Evolutionary conservation across 164 flowering plant species (phyloP).

Genomic region (Liriodendron chinense): DNA sequence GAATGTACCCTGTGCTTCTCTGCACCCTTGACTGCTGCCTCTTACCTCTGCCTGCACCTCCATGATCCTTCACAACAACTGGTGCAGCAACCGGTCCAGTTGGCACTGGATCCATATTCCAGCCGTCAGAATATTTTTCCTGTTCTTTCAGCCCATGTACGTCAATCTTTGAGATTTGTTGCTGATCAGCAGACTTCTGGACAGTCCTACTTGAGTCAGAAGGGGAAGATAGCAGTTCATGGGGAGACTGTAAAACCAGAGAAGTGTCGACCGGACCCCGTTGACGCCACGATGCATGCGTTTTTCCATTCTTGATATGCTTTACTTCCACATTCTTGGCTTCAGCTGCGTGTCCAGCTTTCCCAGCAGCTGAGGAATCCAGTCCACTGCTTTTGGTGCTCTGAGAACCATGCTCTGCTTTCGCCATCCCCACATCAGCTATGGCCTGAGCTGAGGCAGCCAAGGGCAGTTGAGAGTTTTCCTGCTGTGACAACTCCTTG

Average conservation of each 20-base stretch:
- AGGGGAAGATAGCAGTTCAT: conserved; percentile 28
- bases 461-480: conserved; percentile 29
- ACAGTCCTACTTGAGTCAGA: conserved; percentile 21
- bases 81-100: conserved; percentile 15
- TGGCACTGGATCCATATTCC: conserved; percentile 21
- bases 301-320: conserved; percentile 50
- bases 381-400: conserved; percentile 25
- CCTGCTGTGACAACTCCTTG: conserved; percentile 82
- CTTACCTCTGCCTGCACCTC: conserved; percentile 46
- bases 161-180: conserved; percentile 29
- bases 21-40: conserved; percentile 39
- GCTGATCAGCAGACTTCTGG: conserved; percentile 30
- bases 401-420: conserved; percentile 23
- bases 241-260: conserved; percentile 19
- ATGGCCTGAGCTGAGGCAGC: conserved; percentile 30
- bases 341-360: conserved; percentile 25
- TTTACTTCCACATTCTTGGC: conserved; percentile 43
- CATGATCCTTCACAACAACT: conserved; percentile 46
- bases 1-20: conserved; percentile 25
- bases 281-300: conserved; percentile 71
- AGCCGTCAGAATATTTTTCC: conserved; percentile 16
- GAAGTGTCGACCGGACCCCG: conserved; percentile 40
- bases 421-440: conserved; percentile 27
- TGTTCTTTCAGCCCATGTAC: conserved; percentile 25
- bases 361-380: conserved; percentile 22